A percentile compares a stretch with the other conserved stretches of the same genome.
Conservation (phyloP, 169 alveolate species). For the Plasmodium gallinaceum region DNA sequence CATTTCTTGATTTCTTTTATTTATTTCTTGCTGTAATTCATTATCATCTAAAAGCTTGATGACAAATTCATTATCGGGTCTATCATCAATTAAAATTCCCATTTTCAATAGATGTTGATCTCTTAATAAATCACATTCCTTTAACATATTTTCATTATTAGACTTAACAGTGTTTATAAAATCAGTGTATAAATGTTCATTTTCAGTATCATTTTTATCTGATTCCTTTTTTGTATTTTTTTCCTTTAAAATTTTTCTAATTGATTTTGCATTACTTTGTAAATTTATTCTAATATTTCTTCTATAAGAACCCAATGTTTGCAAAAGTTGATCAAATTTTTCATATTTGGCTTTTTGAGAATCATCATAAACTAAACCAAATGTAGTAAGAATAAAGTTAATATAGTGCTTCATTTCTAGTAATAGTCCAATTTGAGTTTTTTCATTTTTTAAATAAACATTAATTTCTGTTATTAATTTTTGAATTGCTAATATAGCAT, state of each 20-base stretch:
- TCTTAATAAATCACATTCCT: conserved; percentile 93
- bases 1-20: conserved; percentile 83
- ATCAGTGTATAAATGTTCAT: conserved; percentile 72
- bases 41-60: conserved; percentile 88
- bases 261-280: conserved; percentile 77
- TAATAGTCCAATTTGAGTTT: conserved; percentile 70
- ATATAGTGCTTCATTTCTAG: conserved; percentile 78
- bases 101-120: conserved; percentile 92
- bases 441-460: conserved; percentile 78
- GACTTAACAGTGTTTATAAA: conserved; percentile 50
- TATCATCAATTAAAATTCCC: conserved; percentile 95
- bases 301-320: conserved; percentile 79
- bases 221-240: conserved; percentile 72
- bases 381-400: conserved; percentile 77
- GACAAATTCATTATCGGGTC: conserved; percentile 89
- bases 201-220: conserved; percentile 75
- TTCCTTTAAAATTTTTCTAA: conserved; percentile 78
- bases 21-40: conserved; percentile 84
- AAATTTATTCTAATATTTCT: conserved; percentile 74
- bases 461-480: conserved; percentile 84
- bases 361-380: conserved; percentile 83
- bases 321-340: conserved; percentile 59
- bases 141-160: conserved; percentile 83
- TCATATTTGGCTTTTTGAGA: conserved; percentile 63
- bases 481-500: conserved; percentile 84